Percentiles rank a stretch among this genome's conserved stretches.
phyloP scores from a whole-genome alignment of 495 filamentous ascomycete genomes.

The Friedmanniomyces endolithicus region DNA sequence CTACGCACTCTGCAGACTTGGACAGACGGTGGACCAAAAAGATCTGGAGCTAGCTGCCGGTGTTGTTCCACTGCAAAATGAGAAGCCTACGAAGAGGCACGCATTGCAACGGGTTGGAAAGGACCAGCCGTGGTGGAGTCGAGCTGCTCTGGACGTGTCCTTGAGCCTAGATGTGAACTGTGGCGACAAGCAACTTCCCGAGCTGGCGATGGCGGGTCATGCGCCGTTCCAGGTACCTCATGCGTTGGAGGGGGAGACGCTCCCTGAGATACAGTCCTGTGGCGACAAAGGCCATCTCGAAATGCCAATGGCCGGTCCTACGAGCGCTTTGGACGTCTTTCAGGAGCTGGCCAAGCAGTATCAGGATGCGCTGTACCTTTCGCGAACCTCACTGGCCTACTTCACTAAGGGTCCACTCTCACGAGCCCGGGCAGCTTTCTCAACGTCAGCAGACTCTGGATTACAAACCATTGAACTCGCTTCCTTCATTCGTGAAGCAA shows the following conservation, averaged over 20 bases:
- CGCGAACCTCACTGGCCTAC: conserved; percentile 87
- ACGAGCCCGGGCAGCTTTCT: conserved; percentile 67
- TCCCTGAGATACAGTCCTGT: neutral
- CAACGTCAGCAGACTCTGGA: conserved; percentile 40
- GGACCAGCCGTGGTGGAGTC: conserved; percentile 14
- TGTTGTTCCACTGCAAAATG: conserved; percentile 29
- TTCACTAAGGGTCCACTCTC: conserved; percentile 94
- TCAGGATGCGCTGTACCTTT: conserved; percentile 77
- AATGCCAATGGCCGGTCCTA: neutral
- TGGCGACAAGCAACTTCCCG: neutral
- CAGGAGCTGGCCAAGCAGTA: conserved; percentile 60
- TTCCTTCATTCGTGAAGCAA: conserved; percentile 54
- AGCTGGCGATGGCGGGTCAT: neutral
- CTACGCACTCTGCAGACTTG: conserved; percentile 61
- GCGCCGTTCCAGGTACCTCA: neutral
- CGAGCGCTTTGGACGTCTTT: conserved; percentile 40
- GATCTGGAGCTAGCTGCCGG: conserved; percentile 26
- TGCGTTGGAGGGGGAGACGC: neutral
- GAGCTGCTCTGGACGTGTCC: conserved; percentile 4
- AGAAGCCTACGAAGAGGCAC: conserved; percentile 35
- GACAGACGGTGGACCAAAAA: conserved; percentile 47
- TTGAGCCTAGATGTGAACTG: neutral
- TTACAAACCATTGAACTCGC: conserved; percentile 39
- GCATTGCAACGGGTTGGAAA: conserved; percentile 15
- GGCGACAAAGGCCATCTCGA: no score